Conservation (phyloP, 495 filamentous ascomycete genomes). For the Aspergillus sclerotioniger region DNA sequence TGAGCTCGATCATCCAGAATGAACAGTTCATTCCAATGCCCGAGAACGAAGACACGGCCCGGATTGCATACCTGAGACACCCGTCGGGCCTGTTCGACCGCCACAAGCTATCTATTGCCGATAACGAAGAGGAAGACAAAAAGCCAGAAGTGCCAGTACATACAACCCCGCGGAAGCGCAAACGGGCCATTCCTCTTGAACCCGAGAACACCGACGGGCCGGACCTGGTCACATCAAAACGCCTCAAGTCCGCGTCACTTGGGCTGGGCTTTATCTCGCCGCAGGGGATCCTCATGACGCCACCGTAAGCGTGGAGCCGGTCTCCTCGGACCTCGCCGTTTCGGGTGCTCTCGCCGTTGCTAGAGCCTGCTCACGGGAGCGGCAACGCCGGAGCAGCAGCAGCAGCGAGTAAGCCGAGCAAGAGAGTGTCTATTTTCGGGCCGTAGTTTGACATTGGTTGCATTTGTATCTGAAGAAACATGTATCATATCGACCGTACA, state of each 20-base stretch:
- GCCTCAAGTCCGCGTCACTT: conserved; percentile 10
- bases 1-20: conserved; percentile 76
- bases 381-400: neutral
- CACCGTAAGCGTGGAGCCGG: conserved; percentile 7
- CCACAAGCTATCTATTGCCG: conserved; percentile 39
- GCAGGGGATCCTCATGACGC: conserved; percentile 27
- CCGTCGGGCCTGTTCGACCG: conserved; percentile 40
- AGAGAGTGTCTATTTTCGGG: no score
- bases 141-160: neutral
- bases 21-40: conserved; percentile 62
- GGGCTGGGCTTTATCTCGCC: conserved; percentile 8
- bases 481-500: neutral
- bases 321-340: conserved; percentile 9
- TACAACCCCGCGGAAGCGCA: conserved; percentile 16
- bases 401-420: neutral
- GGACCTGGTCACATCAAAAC: conserved; percentile 19
- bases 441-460: no score
- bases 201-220: conserved; percentile 1
- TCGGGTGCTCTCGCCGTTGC: neutral
- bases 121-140: conserved; percentile 18
- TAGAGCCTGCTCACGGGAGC: neutral
- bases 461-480: no score
- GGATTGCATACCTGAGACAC: conserved; percentile 25
- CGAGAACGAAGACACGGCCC: conserved; percentile 31
- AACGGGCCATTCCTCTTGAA: conserved; percentile 8